Evolutionary conservation across 768 basidiomycete species (phyloP).

Genomic region (Favolaschia claudopus): DNA sequence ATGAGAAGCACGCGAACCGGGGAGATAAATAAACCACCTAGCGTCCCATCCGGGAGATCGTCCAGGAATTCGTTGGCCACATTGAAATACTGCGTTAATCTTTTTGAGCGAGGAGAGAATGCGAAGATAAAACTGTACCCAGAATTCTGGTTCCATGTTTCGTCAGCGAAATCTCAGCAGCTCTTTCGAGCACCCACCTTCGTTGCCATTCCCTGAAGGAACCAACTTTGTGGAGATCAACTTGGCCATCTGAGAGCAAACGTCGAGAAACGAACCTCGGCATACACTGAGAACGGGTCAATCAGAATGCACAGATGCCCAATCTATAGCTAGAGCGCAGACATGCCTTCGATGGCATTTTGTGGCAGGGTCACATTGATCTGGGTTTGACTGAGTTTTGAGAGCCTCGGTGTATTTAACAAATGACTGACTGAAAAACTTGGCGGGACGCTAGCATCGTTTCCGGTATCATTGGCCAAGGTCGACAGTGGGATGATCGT

Average conservation of each 20-base stretch:
- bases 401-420: neutral
- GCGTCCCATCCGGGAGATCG: conserved; percentile 56
- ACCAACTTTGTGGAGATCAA: conserved; percentile 72
- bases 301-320: neutral
- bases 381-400: conserved; percentile 40
- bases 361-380: conserved; percentile 72
- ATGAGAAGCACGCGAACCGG: neutral
- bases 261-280: conserved; percentile 1
- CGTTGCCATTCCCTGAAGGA: conserved; percentile 64
- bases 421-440: conserved; percentile 64
- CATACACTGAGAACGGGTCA: conserved; percentile 10
- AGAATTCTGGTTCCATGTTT: conserved; percentile 59
- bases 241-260: too few relatives aligned
- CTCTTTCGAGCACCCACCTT: conserved; percentile 25
- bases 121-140: conserved; percentile 52
- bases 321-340: neutral
- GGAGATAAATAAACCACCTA: neutral
- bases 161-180: neutral
- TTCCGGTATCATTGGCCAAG: conserved; percentile 66
- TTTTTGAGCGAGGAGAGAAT: neutral
- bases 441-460: conserved; percentile 80
- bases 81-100: conserved; percentile 66
- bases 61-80: conserved; percentile 64
- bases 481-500: conserved; percentile 77
- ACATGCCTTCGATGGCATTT: conserved; percentile 58